phyloP scores from a whole-genome alignment of 345 rosid genomes.

The Populus nigra region DNA sequence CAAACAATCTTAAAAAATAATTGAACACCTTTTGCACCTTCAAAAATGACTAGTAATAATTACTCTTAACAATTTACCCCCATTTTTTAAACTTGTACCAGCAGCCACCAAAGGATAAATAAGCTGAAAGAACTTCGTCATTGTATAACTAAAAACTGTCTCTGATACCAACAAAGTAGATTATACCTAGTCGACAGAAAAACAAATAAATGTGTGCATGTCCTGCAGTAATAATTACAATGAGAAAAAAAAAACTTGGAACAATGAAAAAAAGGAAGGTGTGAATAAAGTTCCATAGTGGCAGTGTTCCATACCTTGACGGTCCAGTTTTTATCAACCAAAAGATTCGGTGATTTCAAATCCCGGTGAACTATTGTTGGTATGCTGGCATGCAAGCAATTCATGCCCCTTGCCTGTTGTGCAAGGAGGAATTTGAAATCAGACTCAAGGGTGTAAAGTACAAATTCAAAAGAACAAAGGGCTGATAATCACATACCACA shows the following conservation, averaged over 20 bases:
- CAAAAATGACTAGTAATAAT: neutral
- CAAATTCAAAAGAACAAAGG: neutral
- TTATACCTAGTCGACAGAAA: neutral
- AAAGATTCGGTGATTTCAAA: constrained; percentile 95
- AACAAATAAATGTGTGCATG: neutral
- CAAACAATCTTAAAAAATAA: neutral
- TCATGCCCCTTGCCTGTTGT: constrained; percentile 96
- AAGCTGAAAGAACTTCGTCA: neutral
- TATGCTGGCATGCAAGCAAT: constrained; percentile 87
- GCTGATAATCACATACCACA: constrained; percentile 58
- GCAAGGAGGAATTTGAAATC: constrained; percentile 10
- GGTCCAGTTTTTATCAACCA: constrained; percentile 98
- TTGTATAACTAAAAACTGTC: neutral
- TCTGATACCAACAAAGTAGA: neutral
- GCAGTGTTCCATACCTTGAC: constrained; percentile 57
- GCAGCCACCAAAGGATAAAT: neutral
- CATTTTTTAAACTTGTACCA: neutral
- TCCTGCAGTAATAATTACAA: neutral
- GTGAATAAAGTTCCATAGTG: neutral
- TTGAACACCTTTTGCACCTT: neutral
- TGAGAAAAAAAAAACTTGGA: constrained; percentile 3
- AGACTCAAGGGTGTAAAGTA: constrained; percentile 2
- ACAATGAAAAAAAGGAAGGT: neutral
- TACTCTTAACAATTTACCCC: neutral
- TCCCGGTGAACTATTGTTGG: constrained; percentile 99